phyloP scores from a whole-genome alignment of 2,329 filamentous ascomycete species.

The Orbilia ellipsospora region DNA sequence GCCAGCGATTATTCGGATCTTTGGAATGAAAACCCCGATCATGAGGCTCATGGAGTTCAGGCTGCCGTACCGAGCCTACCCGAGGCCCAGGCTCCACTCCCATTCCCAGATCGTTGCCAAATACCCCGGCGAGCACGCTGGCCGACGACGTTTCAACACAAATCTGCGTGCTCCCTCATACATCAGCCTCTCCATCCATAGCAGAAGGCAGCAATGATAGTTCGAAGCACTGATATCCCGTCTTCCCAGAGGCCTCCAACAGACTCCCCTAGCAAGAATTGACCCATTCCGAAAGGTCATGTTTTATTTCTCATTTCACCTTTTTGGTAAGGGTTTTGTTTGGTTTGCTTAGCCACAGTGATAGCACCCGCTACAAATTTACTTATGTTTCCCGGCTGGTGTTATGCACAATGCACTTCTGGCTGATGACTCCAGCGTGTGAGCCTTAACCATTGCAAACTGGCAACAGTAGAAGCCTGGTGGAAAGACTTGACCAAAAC shows the following conservation, averaged over 20 bases:
- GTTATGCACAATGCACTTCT: constrained; percentile 23
- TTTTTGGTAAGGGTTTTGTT: neutral
- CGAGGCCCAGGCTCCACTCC: too few relatives aligned
- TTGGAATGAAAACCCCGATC: too few relatives aligned
- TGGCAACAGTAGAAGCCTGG: constrained; percentile 18
- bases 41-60: neutral
- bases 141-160: too few relatives aligned
- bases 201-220: too few relatives aligned
- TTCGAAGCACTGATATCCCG: too few relatives aligned
- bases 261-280: neutral
- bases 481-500: constrained; percentile 20
- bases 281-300: neutral
- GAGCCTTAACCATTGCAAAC: constrained; percentile 29
- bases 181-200: too few relatives aligned
- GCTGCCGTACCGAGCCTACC: neutral
- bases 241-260: too few relatives aligned
- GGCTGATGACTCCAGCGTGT: constrained; percentile 40
- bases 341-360: neutral
- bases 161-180: too few relatives aligned
- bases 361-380: constrained; percentile 32
- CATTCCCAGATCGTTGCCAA: too few relatives aligned
- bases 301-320: neutral
- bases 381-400: too few relatives aligned
- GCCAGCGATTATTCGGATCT: too few relatives aligned
- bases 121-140: too few relatives aligned